Conservation (phyloP, 106 monocot genomes). For the Acorus calamus region DNA sequence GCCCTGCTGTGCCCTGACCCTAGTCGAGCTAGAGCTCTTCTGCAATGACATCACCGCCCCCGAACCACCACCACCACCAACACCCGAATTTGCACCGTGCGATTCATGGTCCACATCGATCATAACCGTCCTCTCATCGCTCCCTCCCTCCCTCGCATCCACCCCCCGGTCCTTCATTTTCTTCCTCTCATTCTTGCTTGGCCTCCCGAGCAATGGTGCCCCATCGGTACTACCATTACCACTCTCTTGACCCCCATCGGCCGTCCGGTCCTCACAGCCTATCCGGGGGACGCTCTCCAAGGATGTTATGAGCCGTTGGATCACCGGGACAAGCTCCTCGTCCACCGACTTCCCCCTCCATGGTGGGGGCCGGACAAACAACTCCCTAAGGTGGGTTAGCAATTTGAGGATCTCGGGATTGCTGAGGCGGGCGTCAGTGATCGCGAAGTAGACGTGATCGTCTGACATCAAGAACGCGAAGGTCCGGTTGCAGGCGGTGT, state of each 20-base stretch:
- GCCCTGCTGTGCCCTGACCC: neutral
- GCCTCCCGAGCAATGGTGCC: slow-evolving; percentile 10
- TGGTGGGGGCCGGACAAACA: too few relatives aligned
- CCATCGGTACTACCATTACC: too few relatives aligned
- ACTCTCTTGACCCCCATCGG: neutral
- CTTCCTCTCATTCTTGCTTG: slow-evolving; percentile 13
- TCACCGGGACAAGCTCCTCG: slow-evolving; percentile 11
- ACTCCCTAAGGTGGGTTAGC: slow-evolving; percentile 4
- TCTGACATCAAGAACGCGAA: slow-evolving; percentile 13
- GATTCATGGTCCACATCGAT: neutral
- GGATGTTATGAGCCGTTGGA: neutral
- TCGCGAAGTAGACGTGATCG: slow-evolving; percentile 7
- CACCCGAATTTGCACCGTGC: neutral
- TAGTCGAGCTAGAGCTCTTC: slow-evolving; percentile 10
- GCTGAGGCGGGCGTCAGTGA: slow-evolving; percentile 2
- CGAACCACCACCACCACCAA: too few relatives aligned
- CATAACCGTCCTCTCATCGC: neutral
- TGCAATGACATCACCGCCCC: neutral
- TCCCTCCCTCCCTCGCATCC: neutral
- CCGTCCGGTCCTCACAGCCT: neutral
- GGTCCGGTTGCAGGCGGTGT: slow-evolving; percentile 7
- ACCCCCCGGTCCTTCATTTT: slow-evolving; percentile 9
- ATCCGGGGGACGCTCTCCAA: slow-evolving; percentile 6
- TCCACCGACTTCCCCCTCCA: slow-evolving; percentile 1
- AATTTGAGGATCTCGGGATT: slow-evolving; percentile 6